Evolutionary conservation across 768 basidiomycete genomes (phyloP), one percentile per base, ranked within the genome.

Genomic region (Trametes punicea): DNA sequence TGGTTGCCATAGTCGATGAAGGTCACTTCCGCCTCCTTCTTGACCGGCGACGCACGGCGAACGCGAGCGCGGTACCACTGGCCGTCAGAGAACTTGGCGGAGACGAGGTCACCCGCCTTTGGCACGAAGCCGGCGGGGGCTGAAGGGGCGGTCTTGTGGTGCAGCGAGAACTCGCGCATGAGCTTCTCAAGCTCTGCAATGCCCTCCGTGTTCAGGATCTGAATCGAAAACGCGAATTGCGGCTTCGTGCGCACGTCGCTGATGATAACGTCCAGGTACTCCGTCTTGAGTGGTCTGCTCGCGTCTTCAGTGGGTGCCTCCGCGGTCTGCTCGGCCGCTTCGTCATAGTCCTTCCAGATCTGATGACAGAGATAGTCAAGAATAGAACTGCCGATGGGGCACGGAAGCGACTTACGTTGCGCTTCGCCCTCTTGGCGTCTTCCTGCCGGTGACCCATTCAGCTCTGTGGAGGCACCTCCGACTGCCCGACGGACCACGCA

Each of bases 1-100:
- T 94, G 90, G 71, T 99, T 98, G 29, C 96, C 96, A 67, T 96
- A 92, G 69, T 92, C 88, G 63, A 98, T 95, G 74, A 98, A 98
- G 7, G 87, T 86, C 30, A 99, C 87, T 69, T 97, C 92, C 6
- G 93, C 94, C 71, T 97, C 93, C 68, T 89, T 93, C 74, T 95
- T 97, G 38, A 90, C 64, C 4, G 91, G 83, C 41, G 92, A 95
- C n/a, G 83, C 75, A 20, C 90, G 81, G 49, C 89, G 88, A 57
- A 98, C 86, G 74, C 85, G 90, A 40, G 96, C 96, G 48, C 96
- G 89, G 72, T 98, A 98, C 97, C 96, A 99, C 45, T 87, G 77
- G 7, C 91, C 91, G 65, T 97, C 90, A 45, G 88, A 90, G 73
- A 98, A 98, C 67, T 93, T 93, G 16, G 94, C 96, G 11, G 92